These are phyloP conservation scores for Diospyros kaki DNA, from an alignment of 148 eudicot genomes.

Conservation along the genomic window DNA sequence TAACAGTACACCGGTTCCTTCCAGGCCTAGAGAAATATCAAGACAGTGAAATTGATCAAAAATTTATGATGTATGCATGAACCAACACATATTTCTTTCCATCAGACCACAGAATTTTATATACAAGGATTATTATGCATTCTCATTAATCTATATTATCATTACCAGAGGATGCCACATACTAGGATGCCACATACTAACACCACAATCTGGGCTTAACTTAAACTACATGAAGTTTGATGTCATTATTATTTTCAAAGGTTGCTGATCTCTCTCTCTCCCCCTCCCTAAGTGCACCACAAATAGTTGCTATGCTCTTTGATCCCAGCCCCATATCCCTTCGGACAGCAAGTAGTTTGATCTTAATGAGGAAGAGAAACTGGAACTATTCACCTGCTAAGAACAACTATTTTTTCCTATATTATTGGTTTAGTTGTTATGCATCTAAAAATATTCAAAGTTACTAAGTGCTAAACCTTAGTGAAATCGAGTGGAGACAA, in stretches of 20 bases:
- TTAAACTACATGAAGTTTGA: not conserved
- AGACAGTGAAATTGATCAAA: slow-evolving; percentile 2
- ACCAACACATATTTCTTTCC: not conserved
- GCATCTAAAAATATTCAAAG: not conserved
- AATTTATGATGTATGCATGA: slow-evolving; percentile 1
- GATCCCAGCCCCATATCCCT: not conserved
- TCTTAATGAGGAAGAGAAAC: slow-evolving; percentile 2
- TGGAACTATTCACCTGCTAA: not conserved
- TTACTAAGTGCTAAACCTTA: not conserved
- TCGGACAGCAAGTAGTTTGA: not conserved
- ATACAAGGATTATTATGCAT: not conserved
- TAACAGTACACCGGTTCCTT: slow-evolving; percentile 67
- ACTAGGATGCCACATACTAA: not conserved
- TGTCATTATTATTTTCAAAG: not conserved
- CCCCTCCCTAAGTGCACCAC: not conserved
- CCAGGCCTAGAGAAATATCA: slow-evolving; percentile 59
- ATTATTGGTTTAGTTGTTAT: not conserved
- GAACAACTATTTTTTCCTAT: not conserved
- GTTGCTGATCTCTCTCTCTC: not conserved
- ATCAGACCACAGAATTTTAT: not conserved
- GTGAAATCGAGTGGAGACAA: not conserved
- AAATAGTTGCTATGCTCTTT: not conserved
- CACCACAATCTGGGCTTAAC: not conserved
- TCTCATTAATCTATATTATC: not conserved
- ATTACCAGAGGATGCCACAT: not conserved